Conservation (phyloP, 495 filamentous ascomycete genomes). For the Hypoxylon subgilvum region DNA sequence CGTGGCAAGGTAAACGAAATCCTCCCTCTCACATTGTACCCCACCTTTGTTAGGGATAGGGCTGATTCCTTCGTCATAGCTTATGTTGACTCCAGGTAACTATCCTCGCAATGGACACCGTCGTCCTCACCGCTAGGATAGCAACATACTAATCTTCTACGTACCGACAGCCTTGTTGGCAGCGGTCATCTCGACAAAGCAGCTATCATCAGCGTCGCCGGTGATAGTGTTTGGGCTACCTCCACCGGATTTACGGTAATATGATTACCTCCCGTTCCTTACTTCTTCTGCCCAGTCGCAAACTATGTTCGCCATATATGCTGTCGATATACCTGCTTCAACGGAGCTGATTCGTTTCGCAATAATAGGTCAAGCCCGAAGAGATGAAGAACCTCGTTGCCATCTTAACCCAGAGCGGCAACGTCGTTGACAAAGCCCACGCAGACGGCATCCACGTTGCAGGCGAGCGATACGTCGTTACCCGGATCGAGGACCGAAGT, state of each 20-base stretch:
- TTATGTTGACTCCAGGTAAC: conserved; percentile 59
- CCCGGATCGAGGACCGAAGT: conserved; percentile 75
- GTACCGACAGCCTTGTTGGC: conserved; percentile 72
- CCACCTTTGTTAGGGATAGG: conserved; percentile 44
- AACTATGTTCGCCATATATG: not conserved
- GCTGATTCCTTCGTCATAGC: conserved; percentile 51
- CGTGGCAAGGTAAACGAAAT: conserved; percentile 59
- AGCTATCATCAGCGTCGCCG: conserved; percentile 81
- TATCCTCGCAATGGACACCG: conserved; percentile 9
- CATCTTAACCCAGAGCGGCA: conserved; percentile 54
- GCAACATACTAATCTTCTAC: not conserved
- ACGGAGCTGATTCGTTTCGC: conserved; percentile 3
- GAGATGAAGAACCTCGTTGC: conserved; percentile 64
- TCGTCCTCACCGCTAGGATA: not conserved
- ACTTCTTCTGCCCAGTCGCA: not conserved
- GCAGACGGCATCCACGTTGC: conserved; percentile 71
- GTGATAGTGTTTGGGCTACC: conserved; percentile 84
- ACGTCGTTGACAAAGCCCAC: conserved; percentile 55
- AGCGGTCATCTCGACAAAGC: conserved; percentile 84
- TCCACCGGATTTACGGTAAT: conserved; percentile 72
- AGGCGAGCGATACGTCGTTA: conserved; percentile 72
- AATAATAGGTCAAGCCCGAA: conserved; percentile 57
- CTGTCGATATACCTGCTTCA: not conserved
- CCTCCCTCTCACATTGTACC: conserved; percentile 29
- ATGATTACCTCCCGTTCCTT: conserved; percentile 9